phyloP scores from a whole-genome alignment of 192 early-diverging fungal species.

The Coemansia sp. region DNA sequence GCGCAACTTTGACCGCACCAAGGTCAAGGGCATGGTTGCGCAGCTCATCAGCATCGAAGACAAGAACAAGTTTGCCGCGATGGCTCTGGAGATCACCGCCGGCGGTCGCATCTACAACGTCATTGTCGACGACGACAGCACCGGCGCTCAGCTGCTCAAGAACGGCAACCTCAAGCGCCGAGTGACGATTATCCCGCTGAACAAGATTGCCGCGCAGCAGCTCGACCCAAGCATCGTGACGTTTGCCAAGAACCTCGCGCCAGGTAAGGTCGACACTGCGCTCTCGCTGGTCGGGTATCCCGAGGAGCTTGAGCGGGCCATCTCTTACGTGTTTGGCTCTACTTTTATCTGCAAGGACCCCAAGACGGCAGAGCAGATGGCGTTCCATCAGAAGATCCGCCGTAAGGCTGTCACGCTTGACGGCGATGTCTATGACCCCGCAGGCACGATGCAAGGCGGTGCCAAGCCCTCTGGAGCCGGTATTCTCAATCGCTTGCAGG shows the following conservation, averaged over 20 bases:
- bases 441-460: conserved; percentile 91
- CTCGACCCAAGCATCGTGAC: conserved; percentile 44
- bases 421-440: conserved; percentile 96
- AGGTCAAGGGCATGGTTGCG: conserved; percentile 94
- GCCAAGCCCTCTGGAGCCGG: conserved; percentile 74
- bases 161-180: conserved; percentile 75
- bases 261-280: conserved; percentile 88
- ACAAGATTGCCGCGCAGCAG: conserved; percentile 75
- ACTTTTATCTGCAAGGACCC: conserved; percentile 90
- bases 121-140: conserved; percentile 86
- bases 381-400: conserved; percentile 83
- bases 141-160: conserved; percentile 79
- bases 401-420: conserved; percentile 93
- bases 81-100: conserved; percentile 94
- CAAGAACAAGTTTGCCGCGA: conserved; percentile 64
- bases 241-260: conserved; percentile 79
- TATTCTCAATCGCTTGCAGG: conserved; percentile 74
- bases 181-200: conserved; percentile 93
- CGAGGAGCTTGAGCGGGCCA: conserved; percentile 76
- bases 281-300: conserved; percentile 82
- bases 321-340: conserved; percentile 92
- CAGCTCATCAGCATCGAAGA: conserved; percentile 80
- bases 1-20: conserved; percentile 83
- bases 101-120: conserved; percentile 93
- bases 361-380: conserved; percentile 79